phyloP scores from a whole-genome alignment of 139 green algal genomes.

The Chlamydomonas sphaeroides region DNA sequence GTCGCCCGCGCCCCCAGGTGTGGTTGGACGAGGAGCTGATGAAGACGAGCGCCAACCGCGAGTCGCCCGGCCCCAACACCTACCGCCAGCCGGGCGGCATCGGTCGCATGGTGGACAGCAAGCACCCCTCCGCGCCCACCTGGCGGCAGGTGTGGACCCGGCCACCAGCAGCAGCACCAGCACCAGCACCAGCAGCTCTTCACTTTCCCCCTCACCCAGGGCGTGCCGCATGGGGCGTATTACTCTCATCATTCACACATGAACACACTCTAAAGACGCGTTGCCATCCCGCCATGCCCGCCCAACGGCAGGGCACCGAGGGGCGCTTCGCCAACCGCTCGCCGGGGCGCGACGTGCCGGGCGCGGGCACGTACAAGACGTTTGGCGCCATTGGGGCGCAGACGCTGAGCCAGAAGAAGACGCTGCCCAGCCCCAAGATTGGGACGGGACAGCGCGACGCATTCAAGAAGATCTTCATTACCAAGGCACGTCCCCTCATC shows the following conservation, averaged over 20 bases:
- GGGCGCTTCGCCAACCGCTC: constrained; percentile 52
- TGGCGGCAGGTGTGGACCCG: too few relatives aligned
- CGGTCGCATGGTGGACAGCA: constrained; percentile 59
- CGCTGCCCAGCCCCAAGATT: constrained; percentile 63
- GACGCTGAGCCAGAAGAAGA: constrained; percentile 64
- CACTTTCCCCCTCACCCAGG: too few relatives aligned
- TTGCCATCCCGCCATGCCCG: too few relatives aligned
- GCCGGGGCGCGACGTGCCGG: constrained; percentile 50
- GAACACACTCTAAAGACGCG: too few relatives aligned
- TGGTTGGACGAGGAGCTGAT: constrained; percentile 71
- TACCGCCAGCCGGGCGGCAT: constrained; percentile 57
- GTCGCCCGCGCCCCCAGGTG: constrained; percentile 55
- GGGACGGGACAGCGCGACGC: constrained; percentile 63
- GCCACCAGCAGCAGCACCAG: too few relatives aligned
- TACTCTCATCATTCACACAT: too few relatives aligned
- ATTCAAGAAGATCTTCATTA: constrained; percentile 52
- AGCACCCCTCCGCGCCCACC: constrained; percentile 35
- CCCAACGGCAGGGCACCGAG: constrained; percentile 47
- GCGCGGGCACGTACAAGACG: constrained; percentile 61
- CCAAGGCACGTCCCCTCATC: too few relatives aligned
- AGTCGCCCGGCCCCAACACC: constrained; percentile 59
- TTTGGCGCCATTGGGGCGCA: constrained; percentile 62
- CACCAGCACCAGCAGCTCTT: too few relatives aligned
- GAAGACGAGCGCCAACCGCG: constrained; percentile 57
- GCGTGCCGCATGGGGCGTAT: too few relatives aligned